phyloP scores from a whole-genome alignment of 108 stramenopile species.

The Skeletonema tropicum region DNA sequence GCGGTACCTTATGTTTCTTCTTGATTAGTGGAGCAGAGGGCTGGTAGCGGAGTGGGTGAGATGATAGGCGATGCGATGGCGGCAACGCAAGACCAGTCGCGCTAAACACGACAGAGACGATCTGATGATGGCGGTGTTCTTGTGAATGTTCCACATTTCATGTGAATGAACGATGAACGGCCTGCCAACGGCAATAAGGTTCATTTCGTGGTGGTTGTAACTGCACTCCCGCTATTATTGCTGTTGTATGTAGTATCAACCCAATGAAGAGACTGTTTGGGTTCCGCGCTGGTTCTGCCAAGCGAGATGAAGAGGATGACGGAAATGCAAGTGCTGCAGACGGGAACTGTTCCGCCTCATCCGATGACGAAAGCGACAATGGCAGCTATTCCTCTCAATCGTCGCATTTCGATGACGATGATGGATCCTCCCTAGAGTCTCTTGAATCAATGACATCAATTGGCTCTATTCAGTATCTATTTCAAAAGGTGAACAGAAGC shows the following conservation, averaged over 20 bases:
- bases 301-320: slow-evolving; percentile 9
- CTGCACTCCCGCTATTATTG: too few species aligned
- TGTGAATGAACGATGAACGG: too few species aligned
- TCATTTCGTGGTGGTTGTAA: too few species aligned
- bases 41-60: too few species aligned
- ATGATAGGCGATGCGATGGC: too few species aligned
- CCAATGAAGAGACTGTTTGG: slow-evolving; percentile 1
- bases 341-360: slow-evolving; percentile 1
- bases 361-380: slow-evolving; percentile 5
- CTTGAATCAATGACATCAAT: slow-evolving; percentile 6
- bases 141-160: too few species aligned
- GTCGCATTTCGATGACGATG: not conserved
- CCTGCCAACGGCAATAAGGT: too few species aligned
- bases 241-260: not conserved
- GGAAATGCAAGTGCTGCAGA: not conserved
- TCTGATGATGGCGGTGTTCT: too few species aligned
- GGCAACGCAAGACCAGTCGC: too few species aligned
- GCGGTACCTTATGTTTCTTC: too few species aligned
- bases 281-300: not conserved
- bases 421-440: not conserved
- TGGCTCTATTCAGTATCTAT: not conserved
- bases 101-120: too few species aligned
- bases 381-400: not conserved
- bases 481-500: not conserved
- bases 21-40: too few species aligned